Conservation (phyloP, 139 green algal species). For the Choricystis sp. region DNA sequence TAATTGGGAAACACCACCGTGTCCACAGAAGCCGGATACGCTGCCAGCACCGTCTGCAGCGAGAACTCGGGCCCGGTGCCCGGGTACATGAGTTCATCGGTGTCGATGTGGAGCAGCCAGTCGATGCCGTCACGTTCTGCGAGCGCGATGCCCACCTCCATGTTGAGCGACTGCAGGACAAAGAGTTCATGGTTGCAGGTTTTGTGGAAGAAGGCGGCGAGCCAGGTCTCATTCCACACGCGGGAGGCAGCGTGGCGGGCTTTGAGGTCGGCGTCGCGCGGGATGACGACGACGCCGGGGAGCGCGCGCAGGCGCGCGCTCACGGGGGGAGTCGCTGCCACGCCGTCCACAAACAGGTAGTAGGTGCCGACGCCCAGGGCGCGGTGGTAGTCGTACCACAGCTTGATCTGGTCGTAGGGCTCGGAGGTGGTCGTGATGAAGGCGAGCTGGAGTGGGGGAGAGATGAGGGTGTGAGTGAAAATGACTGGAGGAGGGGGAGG, state of each 20-base stretch:
- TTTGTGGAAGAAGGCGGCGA: constrained; percentile 66
- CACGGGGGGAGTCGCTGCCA: constrained; percentile 7
- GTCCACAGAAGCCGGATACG: constrained; percentile 34
- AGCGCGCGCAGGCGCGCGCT: constrained; percentile 10
- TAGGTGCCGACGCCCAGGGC: constrained; percentile 31
- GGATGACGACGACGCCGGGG: constrained; percentile 28
- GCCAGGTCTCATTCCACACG: constrained; percentile 73
- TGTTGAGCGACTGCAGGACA: constrained; percentile 64
- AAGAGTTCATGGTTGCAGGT: constrained; percentile 83
- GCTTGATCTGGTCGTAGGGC: constrained; percentile 20
- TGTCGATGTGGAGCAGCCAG: constrained; percentile 72
- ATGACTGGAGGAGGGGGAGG: not conserved
- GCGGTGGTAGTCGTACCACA: constrained; percentile 39
- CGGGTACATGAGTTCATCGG: constrained; percentile 66
- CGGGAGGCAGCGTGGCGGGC: constrained; percentile 21
- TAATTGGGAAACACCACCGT: constrained; percentile 71
- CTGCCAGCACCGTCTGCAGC: constrained; percentile 23
- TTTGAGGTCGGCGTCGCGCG: constrained; percentile 23
- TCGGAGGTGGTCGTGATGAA: constrained; percentile 41
- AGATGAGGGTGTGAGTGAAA: not conserved
- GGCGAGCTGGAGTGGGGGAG: constrained; percentile 26
- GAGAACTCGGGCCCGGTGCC: constrained; percentile 33
- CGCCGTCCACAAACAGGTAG: constrained; percentile 47
- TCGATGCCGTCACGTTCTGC: constrained; percentile 32
- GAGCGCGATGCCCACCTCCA: constrained; percentile 57